Evolutionary conservation across 2,329 filamentous ascomycete species (phyloP).

Genomic region (Bisporella sp.): DNA sequence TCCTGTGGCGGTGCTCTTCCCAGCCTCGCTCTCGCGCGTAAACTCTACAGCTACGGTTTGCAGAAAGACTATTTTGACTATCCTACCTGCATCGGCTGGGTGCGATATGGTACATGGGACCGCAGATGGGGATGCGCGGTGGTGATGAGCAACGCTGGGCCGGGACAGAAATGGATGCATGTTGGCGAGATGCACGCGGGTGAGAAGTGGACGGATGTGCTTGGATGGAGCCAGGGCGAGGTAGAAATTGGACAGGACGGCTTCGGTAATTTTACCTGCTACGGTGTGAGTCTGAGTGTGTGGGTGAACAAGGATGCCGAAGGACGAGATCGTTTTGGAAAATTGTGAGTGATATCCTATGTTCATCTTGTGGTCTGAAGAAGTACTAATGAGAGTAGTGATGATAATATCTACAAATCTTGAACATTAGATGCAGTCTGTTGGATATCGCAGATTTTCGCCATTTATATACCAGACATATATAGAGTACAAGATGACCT

Average conservation of each 20-base stretch:
- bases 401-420: constrained; percentile 22
- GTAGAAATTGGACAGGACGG: constrained; percentile 53
- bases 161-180: constrained; percentile 50
- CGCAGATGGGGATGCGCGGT: constrained; percentile 46
- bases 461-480: no score
- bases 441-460: no score
- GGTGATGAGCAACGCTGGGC: constrained; percentile 46
- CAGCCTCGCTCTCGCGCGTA: constrained; percentile 52
- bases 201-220: constrained; percentile 57
- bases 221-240: constrained; percentile 45
- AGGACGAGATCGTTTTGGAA: constrained; percentile 38
- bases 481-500: no score
- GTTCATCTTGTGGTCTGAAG: not conserved
- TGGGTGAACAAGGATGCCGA: constrained; percentile 52
- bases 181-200: constrained; percentile 51
- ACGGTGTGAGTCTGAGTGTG: constrained; percentile 48
- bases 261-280: constrained; percentile 49
- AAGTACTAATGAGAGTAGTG: constrained; percentile 15
- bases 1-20: constrained; percentile 48
- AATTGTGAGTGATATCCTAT: constrained; percentile 25
- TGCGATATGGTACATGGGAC: constrained; percentile 41
- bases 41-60: constrained; percentile 59
- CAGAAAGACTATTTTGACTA: constrained; percentile 59
- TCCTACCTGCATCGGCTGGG: constrained; percentile 52
- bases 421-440: not conserved